Percentiles rank a stretch among this genome's conserved stretches.
These are phyloP conservation scores for Anethum foeniculum DNA, from an alignment of 140 eudicot species.

Conservation along the genomic window DNA sequence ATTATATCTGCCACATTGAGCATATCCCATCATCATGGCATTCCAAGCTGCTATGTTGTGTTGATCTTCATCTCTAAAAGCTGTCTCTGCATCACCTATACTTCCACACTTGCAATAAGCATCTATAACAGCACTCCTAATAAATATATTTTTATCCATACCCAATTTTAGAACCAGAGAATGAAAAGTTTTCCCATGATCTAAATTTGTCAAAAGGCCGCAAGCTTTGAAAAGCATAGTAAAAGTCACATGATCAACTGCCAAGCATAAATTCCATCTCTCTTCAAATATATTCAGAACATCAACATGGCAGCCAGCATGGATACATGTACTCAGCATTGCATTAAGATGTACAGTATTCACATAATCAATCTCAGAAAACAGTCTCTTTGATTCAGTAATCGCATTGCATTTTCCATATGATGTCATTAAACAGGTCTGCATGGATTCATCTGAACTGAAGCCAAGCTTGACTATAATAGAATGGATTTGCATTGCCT, in stretches of 20 bases:
- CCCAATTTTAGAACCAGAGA: conserved; percentile 35
- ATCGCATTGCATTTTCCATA: conserved; percentile 37
- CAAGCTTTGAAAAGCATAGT: conserved; percentile 38
- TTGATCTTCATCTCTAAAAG: conserved; percentile 12
- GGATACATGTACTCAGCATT: conserved; percentile 22
- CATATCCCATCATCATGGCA: conserved; percentile 47
- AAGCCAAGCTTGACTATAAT: conserved; percentile 31
- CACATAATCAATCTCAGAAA: conserved; percentile 17
- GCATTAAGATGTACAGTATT: conserved; percentile 27
- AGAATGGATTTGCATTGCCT: conserved; percentile 34
- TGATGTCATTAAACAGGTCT: conserved; percentile 32
- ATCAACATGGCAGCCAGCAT: conserved; percentile 25
- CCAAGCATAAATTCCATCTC: conserved; percentile 23
- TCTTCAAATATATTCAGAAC: conserved; percentile 23
- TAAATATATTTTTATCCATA: conserved; percentile 19
- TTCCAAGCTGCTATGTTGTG: conserved; percentile 43
- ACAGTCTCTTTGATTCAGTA: conserved; percentile 25
- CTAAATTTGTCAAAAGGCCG: conserved; percentile 38
- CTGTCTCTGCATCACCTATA: conserved; percentile 28
- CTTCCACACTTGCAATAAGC: conserved; percentile 47
- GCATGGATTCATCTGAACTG: conserved; percentile 22
- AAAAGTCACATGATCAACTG: conserved; percentile 24
- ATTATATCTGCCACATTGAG: conserved; percentile 33
- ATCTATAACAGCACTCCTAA: conserved; percentile 37
- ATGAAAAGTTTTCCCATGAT: conserved; percentile 33